Evolutionary conservation across 345 rosid genomes (phyloP).

Genomic region (Moricandia moricandioides): DNA sequence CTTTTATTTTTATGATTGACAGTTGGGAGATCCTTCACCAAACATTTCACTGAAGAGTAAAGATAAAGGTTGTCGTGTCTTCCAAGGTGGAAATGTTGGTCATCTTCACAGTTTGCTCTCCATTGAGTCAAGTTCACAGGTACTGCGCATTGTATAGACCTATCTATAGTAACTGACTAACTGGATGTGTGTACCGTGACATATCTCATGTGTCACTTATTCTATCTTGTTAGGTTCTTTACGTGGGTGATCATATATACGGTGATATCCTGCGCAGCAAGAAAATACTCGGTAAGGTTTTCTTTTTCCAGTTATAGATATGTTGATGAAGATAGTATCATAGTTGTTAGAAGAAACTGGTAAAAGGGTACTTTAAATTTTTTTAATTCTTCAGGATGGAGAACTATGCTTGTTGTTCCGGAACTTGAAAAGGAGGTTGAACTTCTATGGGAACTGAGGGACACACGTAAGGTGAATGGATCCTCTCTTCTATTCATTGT

Average conservation of each 20-base stretch:
- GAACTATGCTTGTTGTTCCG: constrained; percentile 97
- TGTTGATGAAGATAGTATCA: too few species aligned
- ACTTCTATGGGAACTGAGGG: constrained; percentile 76
- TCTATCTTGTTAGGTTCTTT: constrained; percentile 63
- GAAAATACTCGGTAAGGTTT: constrained; percentile 75
- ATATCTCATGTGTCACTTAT: constrained; percentile 8
- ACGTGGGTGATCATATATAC: constrained; percentile 97
- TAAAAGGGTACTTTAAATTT: too few species aligned
- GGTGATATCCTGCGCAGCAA: constrained; percentile 98
- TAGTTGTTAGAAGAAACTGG: too few species aligned
- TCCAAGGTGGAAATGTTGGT: constrained; percentile 95
- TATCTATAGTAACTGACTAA: too few species aligned
- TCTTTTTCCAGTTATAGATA: too few species aligned
- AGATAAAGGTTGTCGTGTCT: constrained; percentile 54
- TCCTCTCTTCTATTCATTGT: not conserved
- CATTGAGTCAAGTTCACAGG: constrained; percentile 95
- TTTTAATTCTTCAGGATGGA: constrained; percentile 86
- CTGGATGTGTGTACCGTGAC: not conserved
- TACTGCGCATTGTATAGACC: too few species aligned
- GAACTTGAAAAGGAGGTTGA: constrained; percentile 95
- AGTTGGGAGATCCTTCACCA: constrained; percentile 69
- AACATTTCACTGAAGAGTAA: constrained; percentile 38
- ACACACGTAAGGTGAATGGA: constrained; percentile 62
- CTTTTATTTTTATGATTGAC: not conserved
- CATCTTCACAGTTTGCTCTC: constrained; percentile 97